phyloP scores from a whole-genome alignment of 495 filamentous ascomycete genomes.

The Clohesyomyces aquaticus region DNA sequence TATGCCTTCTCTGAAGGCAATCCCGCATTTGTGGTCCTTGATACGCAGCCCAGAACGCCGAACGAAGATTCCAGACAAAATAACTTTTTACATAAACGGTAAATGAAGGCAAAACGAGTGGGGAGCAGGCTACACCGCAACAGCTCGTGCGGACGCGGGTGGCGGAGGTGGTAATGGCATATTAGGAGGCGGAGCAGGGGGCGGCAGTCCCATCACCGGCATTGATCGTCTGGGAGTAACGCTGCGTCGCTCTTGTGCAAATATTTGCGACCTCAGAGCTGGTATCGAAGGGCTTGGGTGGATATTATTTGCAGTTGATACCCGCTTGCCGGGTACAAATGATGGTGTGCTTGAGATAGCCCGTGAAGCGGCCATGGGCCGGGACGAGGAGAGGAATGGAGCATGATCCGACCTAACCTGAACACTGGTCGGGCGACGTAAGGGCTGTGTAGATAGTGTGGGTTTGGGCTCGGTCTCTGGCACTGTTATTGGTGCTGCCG shows the following conservation, averaged over 20 bases:
- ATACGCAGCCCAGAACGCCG: background rate
- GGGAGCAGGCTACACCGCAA: constrained; percentile 11
- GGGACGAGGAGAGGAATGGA: constrained; percentile 43
- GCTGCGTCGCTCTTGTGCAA: constrained; percentile 6
- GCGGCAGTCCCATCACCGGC: constrained; percentile 42
- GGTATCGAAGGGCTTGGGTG: constrained; percentile 14
- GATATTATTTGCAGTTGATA: constrained; percentile 13
- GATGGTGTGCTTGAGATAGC: constrained; percentile 33
- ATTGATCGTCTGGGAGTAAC: constrained; percentile 34
- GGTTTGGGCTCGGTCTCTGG: constrained; percentile 17
- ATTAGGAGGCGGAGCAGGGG: constrained; percentile 45
- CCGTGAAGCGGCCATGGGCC: constrained; percentile 19
- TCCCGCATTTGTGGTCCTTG: background rate
- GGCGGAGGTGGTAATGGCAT: constrained; percentile 44
- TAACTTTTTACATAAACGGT: background rate
- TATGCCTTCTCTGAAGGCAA: background rate
- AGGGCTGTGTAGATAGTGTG: constrained; percentile 4
- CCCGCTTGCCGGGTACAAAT: constrained; percentile 28
- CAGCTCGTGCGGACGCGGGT: constrained; percentile 1
- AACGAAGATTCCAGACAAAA: background rate
- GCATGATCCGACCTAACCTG: constrained; percentile 45
- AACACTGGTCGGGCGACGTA: constrained; percentile 44
- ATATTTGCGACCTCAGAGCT: constrained; percentile 13
- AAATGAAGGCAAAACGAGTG: background rate
- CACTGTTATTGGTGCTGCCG: constrained; percentile 8